Evolutionary conservation across 345 rosid species (phyloP).

Genomic region (Cardamine chenopodiifolia): DNA sequence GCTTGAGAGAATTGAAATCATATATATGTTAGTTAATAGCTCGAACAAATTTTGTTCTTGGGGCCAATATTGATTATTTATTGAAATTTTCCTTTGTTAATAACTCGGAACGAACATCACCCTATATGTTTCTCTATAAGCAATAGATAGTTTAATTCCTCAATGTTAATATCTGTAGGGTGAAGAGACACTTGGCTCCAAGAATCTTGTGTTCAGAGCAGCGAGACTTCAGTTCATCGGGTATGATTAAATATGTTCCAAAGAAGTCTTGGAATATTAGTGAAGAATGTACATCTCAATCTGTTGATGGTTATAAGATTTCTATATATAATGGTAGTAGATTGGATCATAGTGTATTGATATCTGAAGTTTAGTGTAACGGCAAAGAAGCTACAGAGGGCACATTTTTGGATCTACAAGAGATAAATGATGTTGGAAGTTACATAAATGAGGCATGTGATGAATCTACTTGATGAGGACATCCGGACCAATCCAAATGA

Average conservation of each 20-base stretch:
- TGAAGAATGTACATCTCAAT: slow-evolving; percentile 28
- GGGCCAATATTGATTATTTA: background rate
- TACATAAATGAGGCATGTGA: slow-evolving; percentile 11
- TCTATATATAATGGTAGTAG: slow-evolving; percentile 10
- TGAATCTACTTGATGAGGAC: no score
- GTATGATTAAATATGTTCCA: slow-evolving; percentile 60
- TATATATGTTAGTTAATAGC: no score
- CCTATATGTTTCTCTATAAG: slow-evolving; percentile 7
- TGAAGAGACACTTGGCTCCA: slow-evolving; percentile 40
- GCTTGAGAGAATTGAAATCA: slow-evolving; percentile 2
- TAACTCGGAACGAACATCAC: no score
- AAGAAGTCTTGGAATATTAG: slow-evolving; percentile 46
- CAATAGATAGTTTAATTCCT: background rate
- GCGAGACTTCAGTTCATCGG: slow-evolving; percentile 54
- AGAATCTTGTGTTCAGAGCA: slow-evolving; percentile 48
- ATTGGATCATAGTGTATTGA: slow-evolving; percentile 33
- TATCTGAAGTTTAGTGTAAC: slow-evolving; percentile 24
- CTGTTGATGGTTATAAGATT: slow-evolving; percentile 40
- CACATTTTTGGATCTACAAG: slow-evolving; percentile 33
- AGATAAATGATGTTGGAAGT: slow-evolving; percentile 10
- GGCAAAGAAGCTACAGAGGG: slow-evolving; percentile 6
- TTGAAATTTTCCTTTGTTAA: no score
- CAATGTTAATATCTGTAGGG: slow-evolving; percentile 42
- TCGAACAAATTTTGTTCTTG: background rate
- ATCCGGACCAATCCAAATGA: no score